Base-by-base conservation (phyloP, 2,329 filamentous ascomycete genomes). In the Ophiostoma quercus region DNA sequence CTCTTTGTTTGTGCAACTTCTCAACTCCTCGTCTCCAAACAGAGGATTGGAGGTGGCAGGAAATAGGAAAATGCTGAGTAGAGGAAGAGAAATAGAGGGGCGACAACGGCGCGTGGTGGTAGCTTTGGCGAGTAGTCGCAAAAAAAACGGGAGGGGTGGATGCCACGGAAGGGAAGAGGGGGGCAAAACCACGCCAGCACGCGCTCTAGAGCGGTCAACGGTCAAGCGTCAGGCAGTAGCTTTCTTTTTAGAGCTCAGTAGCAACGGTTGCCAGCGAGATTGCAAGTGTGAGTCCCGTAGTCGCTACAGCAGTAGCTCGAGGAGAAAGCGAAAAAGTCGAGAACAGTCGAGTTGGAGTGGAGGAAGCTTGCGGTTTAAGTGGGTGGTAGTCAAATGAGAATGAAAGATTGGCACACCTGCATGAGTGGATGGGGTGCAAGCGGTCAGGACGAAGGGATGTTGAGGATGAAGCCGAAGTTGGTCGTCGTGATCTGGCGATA, bases 191-290 rank as follows among this genome's bases (percentile, higher is more conserved):
- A 71, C 62, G 67, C 69, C 69, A 67, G 62, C 67, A 63, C 69
- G 66, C 69, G 65, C 65, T 70, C 60, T 62, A 39, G 47, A 68
- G 69, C 69, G 69, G 69, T 70, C 69, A 70, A 66, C 22, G 54
- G 43, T 14, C 34, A 41, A 66, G 39, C 16, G 62, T 14, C 63
- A 37, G 60, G 7, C 12, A 63, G 29, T n/a, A 37, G 32, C 57
- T 47, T 34, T 34, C 34, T 34, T 34, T 34, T 25, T 19, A 8
- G 19, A 47, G 43, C 43, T 32, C 25, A 62, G 57, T 32, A 62
- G 57, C 62, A 39, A 39, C 62, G 34, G 62, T 65, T 37, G 34
- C 62, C 32, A 65, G 22, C 22, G n/a, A 22, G 8, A 54, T n/a
- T 22, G 29, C 43, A 47, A 47, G 43, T 19, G 43, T n/a, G 43